Evolutionary conservation across 2,329 filamentous ascomycete genomes (phyloP), one percentile per base, ranked within the genome.

Genomic region (Penicillium sclerotigenum): DNA sequence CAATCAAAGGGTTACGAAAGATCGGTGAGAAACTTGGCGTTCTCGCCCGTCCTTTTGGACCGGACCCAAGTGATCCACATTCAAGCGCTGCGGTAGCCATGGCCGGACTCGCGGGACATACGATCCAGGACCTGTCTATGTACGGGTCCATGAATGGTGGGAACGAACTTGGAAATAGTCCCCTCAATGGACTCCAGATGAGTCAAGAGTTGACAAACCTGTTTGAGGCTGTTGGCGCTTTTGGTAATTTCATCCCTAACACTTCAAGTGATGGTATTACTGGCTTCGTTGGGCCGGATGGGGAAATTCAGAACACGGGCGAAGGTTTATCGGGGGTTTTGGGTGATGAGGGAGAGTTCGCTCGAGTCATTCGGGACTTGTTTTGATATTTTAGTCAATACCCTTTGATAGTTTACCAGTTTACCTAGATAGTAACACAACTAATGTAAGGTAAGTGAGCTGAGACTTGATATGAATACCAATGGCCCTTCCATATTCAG

Each of bases 21-120:
- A 80, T 86, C 34, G 85, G 81, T 0, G 83, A 85, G 20, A 82
- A 83, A 60, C 77, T 87, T 0, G 85, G 85, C 0, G 73, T 87
- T 16, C 59, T 79, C 13, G 71, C 72, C 10, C 71, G 73, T 34
- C 66, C 71, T 5, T 68, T 70, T 54, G 64, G 69, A 40, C 57
- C 73, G 2, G 75, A 79, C 38, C 71, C 77, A 2, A 72, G 75
- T 20, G 84, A 87, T 59, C 78, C 83, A 16, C 83, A 84, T 65
- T 85, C 83, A 2, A 81, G 79, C 22, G 84, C 84, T 3, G 84
- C 85, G 1, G 81, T 87, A 5, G 84, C 84, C 9, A 87, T 87
- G 85, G 84, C 84, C 10, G 84, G 83, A 1, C 73, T 87, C 18
- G 84, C 84, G 2, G 84, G 84, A 6, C 83, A 87, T 65, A 79